phyloP scores from a whole-genome alignment of 2,329 filamentous ascomycete genomes.

The Microthyrium microscopicum region DNA sequence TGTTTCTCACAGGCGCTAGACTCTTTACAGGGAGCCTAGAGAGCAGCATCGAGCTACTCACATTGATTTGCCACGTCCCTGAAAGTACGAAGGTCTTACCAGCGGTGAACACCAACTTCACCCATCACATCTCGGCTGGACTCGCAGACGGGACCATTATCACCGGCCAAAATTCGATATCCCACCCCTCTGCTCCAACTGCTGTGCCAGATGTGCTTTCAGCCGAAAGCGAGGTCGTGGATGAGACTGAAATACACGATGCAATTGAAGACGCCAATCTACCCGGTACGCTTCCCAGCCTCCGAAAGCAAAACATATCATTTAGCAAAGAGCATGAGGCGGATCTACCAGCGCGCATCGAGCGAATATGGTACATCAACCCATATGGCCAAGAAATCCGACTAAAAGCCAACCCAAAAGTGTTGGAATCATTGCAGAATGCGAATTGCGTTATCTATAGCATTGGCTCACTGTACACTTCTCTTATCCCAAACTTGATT shows the following conservation, averaged over 20 bases:
- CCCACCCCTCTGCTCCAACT: slow-evolving; percentile 58
- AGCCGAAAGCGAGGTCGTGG: slow-evolving; percentile 9
- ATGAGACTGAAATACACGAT: slow-evolving; percentile 40
- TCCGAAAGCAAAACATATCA: slow-evolving; percentile 64
- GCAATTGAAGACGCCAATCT: slow-evolving; percentile 64
- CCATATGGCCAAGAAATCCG: slow-evolving; percentile 94
- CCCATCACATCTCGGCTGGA: slow-evolving; percentile 80
- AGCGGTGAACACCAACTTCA: slow-evolving; percentile 88
- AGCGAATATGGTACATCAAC: slow-evolving; percentile 91
- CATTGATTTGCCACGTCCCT: slow-evolving; percentile 72
- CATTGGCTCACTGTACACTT: slow-evolving; percentile 88
- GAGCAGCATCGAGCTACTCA: slow-evolving; percentile 77
- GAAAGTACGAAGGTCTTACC: slow-evolving; percentile 64
- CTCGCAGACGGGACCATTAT: slow-evolving; percentile 62
- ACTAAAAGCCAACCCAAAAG: slow-evolving; percentile 66
- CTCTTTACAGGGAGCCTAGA: slow-evolving; percentile 89
- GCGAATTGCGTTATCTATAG: slow-evolving; percentile 67
- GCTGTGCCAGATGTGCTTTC: slow-evolving; percentile 17
- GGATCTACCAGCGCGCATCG: slow-evolving; percentile 61
- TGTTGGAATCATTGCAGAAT: slow-evolving; percentile 47
- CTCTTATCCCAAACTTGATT: slow-evolving; percentile 67
- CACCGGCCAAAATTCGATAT: slow-evolving; percentile 84
- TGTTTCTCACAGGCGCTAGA: slow-evolving; percentile 47
- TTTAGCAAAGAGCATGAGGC: slow-evolving; percentile 64
- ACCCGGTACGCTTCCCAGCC: slow-evolving; percentile 61